A percentile compares a stretch with the other conserved stretches of the same genome.
phyloP scores from a whole-genome alignment of 306 rosid genomes.

The Cucumis cinereus region DNA sequence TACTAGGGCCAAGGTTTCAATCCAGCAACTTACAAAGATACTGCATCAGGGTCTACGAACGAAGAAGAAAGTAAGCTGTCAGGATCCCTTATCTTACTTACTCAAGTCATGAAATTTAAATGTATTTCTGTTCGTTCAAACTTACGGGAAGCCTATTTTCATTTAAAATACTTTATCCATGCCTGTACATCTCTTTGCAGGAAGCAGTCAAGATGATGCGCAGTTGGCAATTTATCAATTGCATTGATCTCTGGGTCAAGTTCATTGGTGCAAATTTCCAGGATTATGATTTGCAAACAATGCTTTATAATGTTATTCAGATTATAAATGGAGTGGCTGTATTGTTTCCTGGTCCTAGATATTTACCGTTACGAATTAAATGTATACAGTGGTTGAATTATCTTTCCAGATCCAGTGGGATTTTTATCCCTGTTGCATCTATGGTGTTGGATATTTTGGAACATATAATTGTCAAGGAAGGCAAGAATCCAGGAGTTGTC shows the following conservation, averaged over 20 bases:
- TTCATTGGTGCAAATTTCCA: conserved; percentile 40
- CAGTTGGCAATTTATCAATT: conserved; percentile 64
- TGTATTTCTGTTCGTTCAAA: neutral
- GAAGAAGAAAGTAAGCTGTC: conserved; percentile 48
- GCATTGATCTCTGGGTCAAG: conserved; percentile 76
- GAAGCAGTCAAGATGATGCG: conserved; percentile 70
- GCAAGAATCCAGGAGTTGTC: conserved; percentile 43
- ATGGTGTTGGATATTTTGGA: conserved; percentile 65
- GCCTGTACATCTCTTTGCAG: conserved; percentile 33
- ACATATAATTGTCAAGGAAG: conserved; percentile 48
- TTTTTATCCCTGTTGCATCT: conserved; percentile 78
- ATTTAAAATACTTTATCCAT: neutral
- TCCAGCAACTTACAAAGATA: conserved; percentile 51
- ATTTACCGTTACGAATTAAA: conserved; percentile 75
- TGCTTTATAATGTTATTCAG: conserved; percentile 48
- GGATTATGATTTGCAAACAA: conserved; percentile 62
- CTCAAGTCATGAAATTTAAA: conserved; percentile 4
- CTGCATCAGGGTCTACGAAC: conserved; percentile 54
- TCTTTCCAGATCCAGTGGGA: conserved; percentile 63
- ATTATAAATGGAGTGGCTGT: conserved; percentile 68
- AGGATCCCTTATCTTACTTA: neutral
- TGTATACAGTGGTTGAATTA: conserved; percentile 81
- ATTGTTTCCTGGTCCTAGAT: conserved; percentile 86
- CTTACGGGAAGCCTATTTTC: neutral
- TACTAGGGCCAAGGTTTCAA: conserved; percentile 40